Evolutionary conservation across 306 rosid genomes (phyloP).

Genomic region (Pyrus pyrifolia): DNA sequence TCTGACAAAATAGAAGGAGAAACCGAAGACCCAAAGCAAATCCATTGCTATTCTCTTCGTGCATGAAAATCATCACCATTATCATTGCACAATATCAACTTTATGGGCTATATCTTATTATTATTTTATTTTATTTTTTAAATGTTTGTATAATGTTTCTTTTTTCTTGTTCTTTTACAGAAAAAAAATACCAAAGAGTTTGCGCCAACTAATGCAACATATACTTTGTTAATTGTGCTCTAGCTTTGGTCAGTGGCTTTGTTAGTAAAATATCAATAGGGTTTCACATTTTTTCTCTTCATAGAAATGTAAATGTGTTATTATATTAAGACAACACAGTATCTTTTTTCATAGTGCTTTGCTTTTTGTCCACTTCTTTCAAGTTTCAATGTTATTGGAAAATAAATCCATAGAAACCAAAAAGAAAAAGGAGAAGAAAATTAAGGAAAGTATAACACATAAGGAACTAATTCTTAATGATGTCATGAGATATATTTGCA

Average conservation of each 20-base stretch:
- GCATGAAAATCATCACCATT: conserved; percentile 74
- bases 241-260: conserved; percentile 17
- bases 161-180: conserved; percentile 23
- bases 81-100: conserved; percentile 40
- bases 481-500: not conserved
- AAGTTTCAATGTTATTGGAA: not conserved
- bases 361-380: conserved; percentile 24
- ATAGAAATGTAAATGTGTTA: conserved; percentile 26
- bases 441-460: not conserved
- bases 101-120: conserved; percentile 28
- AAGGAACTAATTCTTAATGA: not conserved
- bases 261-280: conserved; percentile 18
- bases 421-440: not conserved
- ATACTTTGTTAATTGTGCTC: conserved; percentile 31
- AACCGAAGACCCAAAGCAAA: conserved; percentile 47
- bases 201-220: conserved; percentile 46
- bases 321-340: conserved; percentile 5
- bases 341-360: conserved; percentile 1
- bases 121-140: conserved; percentile 49
- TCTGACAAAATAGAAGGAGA: conserved; percentile 35
- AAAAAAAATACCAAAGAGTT: conserved; percentile 41
- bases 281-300: conserved; percentile 17
- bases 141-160: conserved; percentile 46
- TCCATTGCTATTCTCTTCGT: conserved; percentile 7
- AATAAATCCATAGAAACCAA: not conserved